phyloP scores from a whole-genome alignment of 1,139 yeast genomes.

The Kurtzmaniella quercitrusa region DNA sequence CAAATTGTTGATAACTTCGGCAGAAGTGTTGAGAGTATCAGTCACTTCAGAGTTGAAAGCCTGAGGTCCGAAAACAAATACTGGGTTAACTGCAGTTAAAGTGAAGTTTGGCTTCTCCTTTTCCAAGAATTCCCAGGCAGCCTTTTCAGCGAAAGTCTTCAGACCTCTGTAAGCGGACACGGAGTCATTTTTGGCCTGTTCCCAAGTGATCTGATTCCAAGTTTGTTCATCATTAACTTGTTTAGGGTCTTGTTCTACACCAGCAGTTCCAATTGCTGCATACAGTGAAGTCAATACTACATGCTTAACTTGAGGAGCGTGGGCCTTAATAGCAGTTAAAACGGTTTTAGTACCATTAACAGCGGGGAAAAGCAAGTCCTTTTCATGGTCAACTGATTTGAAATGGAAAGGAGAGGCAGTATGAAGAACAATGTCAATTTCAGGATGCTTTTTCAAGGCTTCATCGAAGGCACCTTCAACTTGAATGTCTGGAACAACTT shows the following conservation, averaged over 20 bases:
- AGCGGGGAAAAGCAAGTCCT: constrained; percentile 37
- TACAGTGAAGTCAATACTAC: constrained; percentile 10
- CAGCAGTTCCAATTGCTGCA: constrained; percentile 16
- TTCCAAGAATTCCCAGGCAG: constrained; percentile 17
- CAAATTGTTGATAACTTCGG: constrained; percentile 16
- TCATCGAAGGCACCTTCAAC: constrained; percentile 30
- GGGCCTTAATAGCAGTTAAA: constrained; percentile 20
- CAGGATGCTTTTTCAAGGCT: constrained; percentile 24
- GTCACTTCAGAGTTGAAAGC: constrained; percentile 17
- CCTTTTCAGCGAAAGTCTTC: constrained; percentile 23
- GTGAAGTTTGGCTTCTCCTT: constrained; percentile 14
- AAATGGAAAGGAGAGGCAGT: constrained; percentile 30
- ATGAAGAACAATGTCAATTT: constrained; percentile 26
- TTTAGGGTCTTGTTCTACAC: constrained; percentile 15
- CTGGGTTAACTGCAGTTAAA: constrained; percentile 16
- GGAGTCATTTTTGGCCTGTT: constrained; percentile 16
- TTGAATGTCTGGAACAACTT: constrained; percentile 32
- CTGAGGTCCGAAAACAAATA: constrained; percentile 26
- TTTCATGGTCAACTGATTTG: constrained; percentile 33
- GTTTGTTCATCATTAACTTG: constrained; percentile 10
- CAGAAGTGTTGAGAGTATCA: constrained; percentile 14
- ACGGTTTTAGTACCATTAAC: constrained; percentile 35
- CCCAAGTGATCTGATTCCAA: constrained; percentile 17
- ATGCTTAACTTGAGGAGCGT: constrained; percentile 17
- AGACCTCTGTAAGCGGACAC: constrained; percentile 29